Evolutionary conservation across 805 yeast species (phyloP).

Genomic region (Kodamaea jinghongensis): DNA sequence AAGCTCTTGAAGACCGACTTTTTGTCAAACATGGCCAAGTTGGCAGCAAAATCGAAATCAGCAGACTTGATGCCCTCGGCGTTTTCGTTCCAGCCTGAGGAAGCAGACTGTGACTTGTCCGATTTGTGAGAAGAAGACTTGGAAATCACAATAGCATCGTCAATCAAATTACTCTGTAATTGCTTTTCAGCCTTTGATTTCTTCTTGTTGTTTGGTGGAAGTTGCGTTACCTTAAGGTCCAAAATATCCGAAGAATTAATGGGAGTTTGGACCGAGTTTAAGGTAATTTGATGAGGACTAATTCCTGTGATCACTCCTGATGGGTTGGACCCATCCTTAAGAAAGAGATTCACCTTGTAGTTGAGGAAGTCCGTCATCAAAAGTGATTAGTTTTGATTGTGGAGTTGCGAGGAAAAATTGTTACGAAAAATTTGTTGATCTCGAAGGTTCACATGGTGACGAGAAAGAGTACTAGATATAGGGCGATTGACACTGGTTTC

Average conservation of each 20-base stretch:
- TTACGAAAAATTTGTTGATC: too few species aligned
- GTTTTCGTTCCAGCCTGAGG: slow-evolving; percentile 21
- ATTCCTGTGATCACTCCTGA: slow-evolving; percentile 36
- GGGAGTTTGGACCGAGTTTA: slow-evolving; percentile 19
- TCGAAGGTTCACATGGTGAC: too few species aligned
- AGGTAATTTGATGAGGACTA: slow-evolving; percentile 24
- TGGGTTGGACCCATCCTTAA: slow-evolving; percentile 37
- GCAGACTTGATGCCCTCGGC: slow-evolving; percentile 34
- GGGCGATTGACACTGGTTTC: too few species aligned
- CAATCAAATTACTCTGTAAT: slow-evolving; percentile 16
- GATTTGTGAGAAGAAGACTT: slow-evolving; percentile 33
- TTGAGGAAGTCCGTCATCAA: slow-evolving; percentile 40
- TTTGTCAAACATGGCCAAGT: slow-evolving; percentile 80
- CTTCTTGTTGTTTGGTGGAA: slow-evolving; percentile 40
- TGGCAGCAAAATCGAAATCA: slow-evolving; percentile 85
- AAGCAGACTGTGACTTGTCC: slow-evolving; percentile 31
- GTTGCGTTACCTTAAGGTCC: slow-evolving; percentile 54
- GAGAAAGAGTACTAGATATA: too few species aligned
- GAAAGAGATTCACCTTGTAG: slow-evolving; percentile 37
- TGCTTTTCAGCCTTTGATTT: slow-evolving; percentile 14
- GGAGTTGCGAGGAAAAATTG: too few species aligned
- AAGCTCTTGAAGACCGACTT: slow-evolving; percentile 74
- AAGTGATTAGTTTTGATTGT: too few species aligned
- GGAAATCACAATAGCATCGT: slow-evolving; percentile 30
- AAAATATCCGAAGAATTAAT: slow-evolving; percentile 39